These are phyloP conservation scores for Pascua guehoae DNA, from an alignment of 1,284 basidiomycete genomes.

Conservation along the genomic window DNA sequence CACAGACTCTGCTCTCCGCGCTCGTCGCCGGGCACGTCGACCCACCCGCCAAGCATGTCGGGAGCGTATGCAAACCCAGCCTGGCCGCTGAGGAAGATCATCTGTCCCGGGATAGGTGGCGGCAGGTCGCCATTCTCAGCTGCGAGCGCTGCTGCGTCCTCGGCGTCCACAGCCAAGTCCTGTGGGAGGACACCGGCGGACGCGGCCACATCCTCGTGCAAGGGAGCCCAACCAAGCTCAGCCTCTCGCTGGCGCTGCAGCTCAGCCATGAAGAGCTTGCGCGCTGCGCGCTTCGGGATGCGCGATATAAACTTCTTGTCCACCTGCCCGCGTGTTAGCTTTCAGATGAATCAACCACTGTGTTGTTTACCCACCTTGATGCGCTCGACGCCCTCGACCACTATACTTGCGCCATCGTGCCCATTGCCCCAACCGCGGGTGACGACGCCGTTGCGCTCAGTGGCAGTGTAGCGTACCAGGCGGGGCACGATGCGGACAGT, in stretches of 20 bases:
- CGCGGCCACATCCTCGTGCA: constrained; percentile 1
- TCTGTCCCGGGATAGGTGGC: background rate
- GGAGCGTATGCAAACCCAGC: constrained; percentile 22
- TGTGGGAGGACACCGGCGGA: constrained; percentile 15
- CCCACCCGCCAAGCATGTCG: constrained; percentile 17
- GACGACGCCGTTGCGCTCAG: constrained; percentile 52
- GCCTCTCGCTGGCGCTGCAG: constrained; percentile 3
- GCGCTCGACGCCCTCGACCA: constrained; percentile 53
- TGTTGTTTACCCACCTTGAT: constrained; percentile 41
- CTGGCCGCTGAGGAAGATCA: constrained; percentile 6
- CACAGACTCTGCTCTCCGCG: constrained; percentile 8
- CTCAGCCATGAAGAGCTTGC: constrained; percentile 26
- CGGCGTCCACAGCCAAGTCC: constrained; percentile 10
- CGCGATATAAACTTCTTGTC: constrained; percentile 18
- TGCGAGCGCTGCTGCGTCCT: background rate
- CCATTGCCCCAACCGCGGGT: constrained; percentile 57
- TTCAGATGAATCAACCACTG: background rate
- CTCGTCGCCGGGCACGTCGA: constrained; percentile 10
- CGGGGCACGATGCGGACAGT: constrained; percentile 54
- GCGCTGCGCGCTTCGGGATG: constrained; percentile 11
- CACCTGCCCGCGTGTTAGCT: constrained; percentile 12
- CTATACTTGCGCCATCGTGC: constrained; percentile 56
- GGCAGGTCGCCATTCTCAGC: background rate
- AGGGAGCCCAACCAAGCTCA: constrained; percentile 3
- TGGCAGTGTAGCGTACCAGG: constrained; percentile 54